phyloP scores from a whole-genome alignment of 2,329 filamentous ascomycete genomes.

The Aureobasidium pullulans region DNA sequence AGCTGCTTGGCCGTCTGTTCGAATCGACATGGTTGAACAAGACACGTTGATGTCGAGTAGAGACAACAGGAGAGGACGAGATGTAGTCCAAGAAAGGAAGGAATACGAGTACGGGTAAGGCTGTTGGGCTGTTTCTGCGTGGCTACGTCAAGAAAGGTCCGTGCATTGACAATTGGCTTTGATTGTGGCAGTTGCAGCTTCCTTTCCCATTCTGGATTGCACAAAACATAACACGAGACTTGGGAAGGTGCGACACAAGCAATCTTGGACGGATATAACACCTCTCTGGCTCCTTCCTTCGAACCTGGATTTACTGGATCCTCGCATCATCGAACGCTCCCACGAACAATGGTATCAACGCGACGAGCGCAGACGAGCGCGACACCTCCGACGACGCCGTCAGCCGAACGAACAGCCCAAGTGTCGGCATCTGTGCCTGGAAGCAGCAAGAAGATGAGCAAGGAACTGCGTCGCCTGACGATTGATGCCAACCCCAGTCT shows the following conservation, averaged over 20 bases:
- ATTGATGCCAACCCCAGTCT: slow-evolving; percentile 10
- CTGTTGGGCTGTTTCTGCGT: background rate
- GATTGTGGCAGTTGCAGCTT: slow-evolving; percentile 9
- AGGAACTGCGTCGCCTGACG: background rate
- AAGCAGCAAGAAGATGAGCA: slow-evolving; percentile 1
- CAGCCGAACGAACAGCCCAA: background rate
- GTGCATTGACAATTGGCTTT: slow-evolving; percentile 7
- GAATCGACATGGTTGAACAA: too few species aligned
- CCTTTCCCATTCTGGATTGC: background rate
- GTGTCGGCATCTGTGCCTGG: background rate
- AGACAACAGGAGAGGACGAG: background rate
- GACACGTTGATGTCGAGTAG: too few species aligned
- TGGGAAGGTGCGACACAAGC: background rate
- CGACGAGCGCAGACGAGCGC: slow-evolving; percentile 12
- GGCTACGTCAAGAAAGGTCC: slow-evolving; percentile 9
- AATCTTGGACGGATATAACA: background rate
- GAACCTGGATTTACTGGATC: background rate
- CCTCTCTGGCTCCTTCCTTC: background rate
- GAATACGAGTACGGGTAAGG: background rate
- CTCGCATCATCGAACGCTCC: background rate
- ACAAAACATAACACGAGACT: background rate
- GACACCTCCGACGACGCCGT: slow-evolving; percentile 12
- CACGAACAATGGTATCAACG: background rate
- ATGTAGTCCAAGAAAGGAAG: background rate
- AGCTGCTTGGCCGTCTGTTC: too few species aligned